phyloP scores from a whole-genome alignment of 768 basidiomycete genomes.

The Hortiboletus campestris region DNA sequence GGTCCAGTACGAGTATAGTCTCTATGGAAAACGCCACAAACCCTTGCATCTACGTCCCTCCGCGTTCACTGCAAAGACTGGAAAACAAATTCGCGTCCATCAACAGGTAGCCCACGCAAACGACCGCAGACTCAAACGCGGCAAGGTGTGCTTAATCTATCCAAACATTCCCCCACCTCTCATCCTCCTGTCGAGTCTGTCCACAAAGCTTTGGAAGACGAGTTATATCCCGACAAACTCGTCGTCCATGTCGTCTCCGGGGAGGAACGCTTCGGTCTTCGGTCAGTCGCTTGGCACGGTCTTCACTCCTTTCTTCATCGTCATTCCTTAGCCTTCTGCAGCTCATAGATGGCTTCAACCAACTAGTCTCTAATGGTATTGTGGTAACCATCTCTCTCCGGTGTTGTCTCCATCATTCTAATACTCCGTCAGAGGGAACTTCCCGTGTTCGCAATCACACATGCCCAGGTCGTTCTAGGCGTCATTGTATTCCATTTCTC shows the following conservation, averaged over 20 bases:
- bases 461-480: slow-evolving; percentile 64
- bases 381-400: slow-evolving; percentile 42
- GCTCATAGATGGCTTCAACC: slow-evolving; percentile 64
- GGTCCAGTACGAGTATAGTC: slow-evolving; percentile 73
- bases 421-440: slow-evolving; percentile 62
- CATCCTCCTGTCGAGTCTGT: slow-evolving; percentile 46
- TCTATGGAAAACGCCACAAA: slow-evolving; percentile 54
- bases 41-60: slow-evolving; percentile 51
- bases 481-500: slow-evolving; percentile 55
- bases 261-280: slow-evolving; percentile 79
- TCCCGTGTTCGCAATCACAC: slow-evolving; percentile 76
- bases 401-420: background rate
- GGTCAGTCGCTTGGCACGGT: slow-evolving; percentile 40
- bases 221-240: slow-evolving; percentile 60
- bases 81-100: slow-evolving; percentile 59
- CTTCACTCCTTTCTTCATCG: background rate
- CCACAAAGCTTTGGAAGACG: slow-evolving; percentile 74
- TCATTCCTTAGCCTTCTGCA: slow-evolving; percentile 56
- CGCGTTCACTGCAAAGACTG: slow-evolving; percentile 53
- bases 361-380: slow-evolving; percentile 45
- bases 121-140: slow-evolving; percentile 52
- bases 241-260: slow-evolving; percentile 46
- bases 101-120: slow-evolving; percentile 51
- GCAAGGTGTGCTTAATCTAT: slow-evolving; percentile 43
- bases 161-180: background rate